A percentile compares a stretch with the other conserved stretches of the same genome.
These are phyloP conservation scores for Cystobasidiaceae sp. DNA, from an alignment of 1,284 basidiomycete genomes.

Conservation along the genomic window DNA sequence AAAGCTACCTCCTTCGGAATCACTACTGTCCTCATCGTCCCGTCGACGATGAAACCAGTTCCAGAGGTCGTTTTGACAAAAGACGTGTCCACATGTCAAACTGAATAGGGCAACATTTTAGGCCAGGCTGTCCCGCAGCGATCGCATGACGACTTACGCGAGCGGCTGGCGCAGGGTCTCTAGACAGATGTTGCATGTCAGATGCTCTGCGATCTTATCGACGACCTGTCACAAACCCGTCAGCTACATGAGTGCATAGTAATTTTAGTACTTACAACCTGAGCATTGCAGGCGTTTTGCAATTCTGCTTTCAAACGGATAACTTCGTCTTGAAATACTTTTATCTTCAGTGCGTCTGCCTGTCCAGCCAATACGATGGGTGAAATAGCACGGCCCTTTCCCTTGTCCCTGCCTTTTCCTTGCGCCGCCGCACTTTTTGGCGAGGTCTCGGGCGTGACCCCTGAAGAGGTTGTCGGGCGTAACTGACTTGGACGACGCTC, in stretches of 20 bases:
- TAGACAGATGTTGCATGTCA: conserved; percentile 37
- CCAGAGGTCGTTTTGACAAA: conserved; percentile 36
- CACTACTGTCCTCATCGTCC: not conserved
- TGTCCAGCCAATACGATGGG: no score
- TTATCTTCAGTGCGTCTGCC: not conserved
- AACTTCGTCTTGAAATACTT: not conserved
- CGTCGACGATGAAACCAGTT: conserved; percentile 34
- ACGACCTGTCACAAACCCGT: no score
- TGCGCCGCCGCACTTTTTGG: no score
- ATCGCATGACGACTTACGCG: conserved; percentile 17
- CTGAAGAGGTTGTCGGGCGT: no score
- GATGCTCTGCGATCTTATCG: conserved; percentile 15
- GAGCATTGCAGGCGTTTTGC: no score
- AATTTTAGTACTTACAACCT: no score
- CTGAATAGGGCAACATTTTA: not conserved
- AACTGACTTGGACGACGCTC: no score
- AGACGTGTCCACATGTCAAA: conserved; percentile 32
- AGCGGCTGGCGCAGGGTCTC: conserved; percentile 33
- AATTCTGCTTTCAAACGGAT: not conserved
- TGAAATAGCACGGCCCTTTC: conserved; percentile 1
- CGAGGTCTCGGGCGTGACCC: no score
- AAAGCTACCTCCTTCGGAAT: not conserved
- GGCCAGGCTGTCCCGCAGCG: not conserved
- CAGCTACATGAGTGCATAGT: no score
- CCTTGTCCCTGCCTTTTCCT: not conserved